phyloP scores from a whole-genome alignment of 352 stramenopile genomes.

The Globisporangium yorkense region DNA sequence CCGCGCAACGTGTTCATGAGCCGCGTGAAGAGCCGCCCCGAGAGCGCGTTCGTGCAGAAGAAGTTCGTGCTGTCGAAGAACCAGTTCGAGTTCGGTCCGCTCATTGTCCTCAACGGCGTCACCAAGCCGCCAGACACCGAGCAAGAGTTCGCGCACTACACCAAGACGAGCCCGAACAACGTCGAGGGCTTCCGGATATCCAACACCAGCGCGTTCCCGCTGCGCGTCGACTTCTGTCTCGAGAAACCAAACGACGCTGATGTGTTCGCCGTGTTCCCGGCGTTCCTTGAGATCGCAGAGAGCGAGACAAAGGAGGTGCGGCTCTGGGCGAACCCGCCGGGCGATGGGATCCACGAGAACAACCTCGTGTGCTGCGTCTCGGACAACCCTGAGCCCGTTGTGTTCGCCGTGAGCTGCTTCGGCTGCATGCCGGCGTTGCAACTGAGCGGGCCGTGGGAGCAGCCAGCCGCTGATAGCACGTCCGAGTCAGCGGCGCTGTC shows the following conservation, averaged over 20 bases:
- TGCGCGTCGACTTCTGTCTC: slow-evolving; percentile 60
- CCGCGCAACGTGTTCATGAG: slow-evolving; percentile 94
- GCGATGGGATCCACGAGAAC: slow-evolving; percentile 61
- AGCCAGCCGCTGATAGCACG: slow-evolving; percentile 44
- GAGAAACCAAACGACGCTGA: slow-evolving; percentile 16
- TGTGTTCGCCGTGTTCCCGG: slow-evolving; percentile 75
- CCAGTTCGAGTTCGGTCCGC: slow-evolving; percentile 91
- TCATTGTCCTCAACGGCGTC: slow-evolving; percentile 48
- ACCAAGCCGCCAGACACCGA: slow-evolving; percentile 28
- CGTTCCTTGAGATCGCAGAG: slow-evolving; percentile 65
- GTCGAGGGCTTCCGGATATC: slow-evolving; percentile 90
- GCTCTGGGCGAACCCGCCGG: slow-evolving; percentile 87
- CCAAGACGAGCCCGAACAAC: slow-evolving; percentile 63
- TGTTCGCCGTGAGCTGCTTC: slow-evolving; percentile 83
- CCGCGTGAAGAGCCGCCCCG: slow-evolving; percentile 76
- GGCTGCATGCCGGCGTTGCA: slow-evolving; percentile 77
- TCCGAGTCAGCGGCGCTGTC: slow-evolving; percentile 27
- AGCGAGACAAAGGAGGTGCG: slow-evolving; percentile 89
- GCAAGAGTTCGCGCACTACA: slow-evolving; percentile 38
- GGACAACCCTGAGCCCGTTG: slow-evolving; percentile 88
- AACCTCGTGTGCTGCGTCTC: slow-evolving; percentile 84
- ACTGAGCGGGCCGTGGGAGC: slow-evolving; percentile 84
- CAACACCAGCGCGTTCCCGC: slow-evolving; percentile 78
- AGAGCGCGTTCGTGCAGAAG: slow-evolving; percentile 74
- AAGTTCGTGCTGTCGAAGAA: slow-evolving; percentile 89